phyloP scores from a whole-genome alignment of 805 yeast genomes.

The Myxozyma neglecta region DNA sequence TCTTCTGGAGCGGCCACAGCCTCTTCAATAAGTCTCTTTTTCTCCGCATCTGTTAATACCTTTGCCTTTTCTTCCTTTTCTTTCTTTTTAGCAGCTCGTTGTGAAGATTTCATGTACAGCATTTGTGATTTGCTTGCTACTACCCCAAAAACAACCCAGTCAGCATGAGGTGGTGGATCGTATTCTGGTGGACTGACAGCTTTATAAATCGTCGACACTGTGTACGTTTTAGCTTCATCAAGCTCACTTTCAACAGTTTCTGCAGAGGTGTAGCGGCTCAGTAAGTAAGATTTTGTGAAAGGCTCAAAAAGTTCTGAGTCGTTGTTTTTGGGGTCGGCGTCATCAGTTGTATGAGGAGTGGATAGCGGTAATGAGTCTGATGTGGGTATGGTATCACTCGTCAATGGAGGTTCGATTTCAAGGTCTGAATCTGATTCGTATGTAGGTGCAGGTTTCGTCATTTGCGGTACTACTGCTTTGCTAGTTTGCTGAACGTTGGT shows the following conservation, averaged over 20 bases:
- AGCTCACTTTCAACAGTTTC: conserved; percentile 45
- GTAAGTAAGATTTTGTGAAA: conserved; percentile 2
- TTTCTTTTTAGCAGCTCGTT: background rate
- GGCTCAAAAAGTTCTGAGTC: conserved; percentile 7
- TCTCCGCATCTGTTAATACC: background rate
- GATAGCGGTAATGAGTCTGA: background rate
- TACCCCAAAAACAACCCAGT: conserved; percentile 80
- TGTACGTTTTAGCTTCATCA: conserved; percentile 53
- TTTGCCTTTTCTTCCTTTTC: background rate
- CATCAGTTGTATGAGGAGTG: background rate
- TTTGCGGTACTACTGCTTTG: background rate
- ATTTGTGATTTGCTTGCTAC: conserved; percentile 59
- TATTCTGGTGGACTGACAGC: conserved; percentile 69
- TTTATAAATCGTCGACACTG: conserved; percentile 60
- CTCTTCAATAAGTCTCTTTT: background rate
- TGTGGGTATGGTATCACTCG: background rate
- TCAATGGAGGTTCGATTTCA: conserved; percentile 7
- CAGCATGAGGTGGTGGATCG: conserved; percentile 65
- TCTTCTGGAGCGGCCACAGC: conserved; percentile 1
- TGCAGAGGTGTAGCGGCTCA: conserved; percentile 47
- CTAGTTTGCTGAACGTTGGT: background rate
- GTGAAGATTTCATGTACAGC: conserved; percentile 36
- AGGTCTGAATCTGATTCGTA: conserved; percentile 10
- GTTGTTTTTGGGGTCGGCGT: background rate
- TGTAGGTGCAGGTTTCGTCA: background rate